phyloP scores from a whole-genome alignment of 2,329 filamentous ascomycete species.

The Onygenales sp. region DNA sequence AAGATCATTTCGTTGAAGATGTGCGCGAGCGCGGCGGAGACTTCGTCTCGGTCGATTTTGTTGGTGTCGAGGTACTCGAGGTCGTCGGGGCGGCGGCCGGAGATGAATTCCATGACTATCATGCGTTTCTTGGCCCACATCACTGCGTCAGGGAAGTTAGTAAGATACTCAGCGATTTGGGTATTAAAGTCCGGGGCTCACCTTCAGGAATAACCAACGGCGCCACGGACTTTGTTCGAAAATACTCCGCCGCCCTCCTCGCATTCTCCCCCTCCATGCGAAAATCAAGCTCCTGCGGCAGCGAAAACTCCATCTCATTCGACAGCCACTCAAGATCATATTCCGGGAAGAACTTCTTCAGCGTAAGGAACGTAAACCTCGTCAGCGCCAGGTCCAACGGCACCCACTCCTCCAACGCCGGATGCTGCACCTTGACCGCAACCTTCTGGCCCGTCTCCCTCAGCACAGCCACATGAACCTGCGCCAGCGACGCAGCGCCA shows the following conservation, averaged over 20 bases:
- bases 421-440: conserved; percentile 95
- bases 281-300: conserved; percentile 90
- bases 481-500: conserved; percentile 85
- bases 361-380: conserved; percentile 74
- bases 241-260: conserved; percentile 67
- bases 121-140: conserved; percentile 84
- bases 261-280: conserved; percentile 78
- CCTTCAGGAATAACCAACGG: conserved; percentile 75
- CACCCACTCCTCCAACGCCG: conserved; percentile 78
- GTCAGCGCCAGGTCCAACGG: conserved; percentile 81
- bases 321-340: conserved; percentile 97
- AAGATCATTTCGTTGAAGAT: conserved; percentile 99
- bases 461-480: conserved; percentile 82
- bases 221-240: conserved; percentile 60
- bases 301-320: conserved; percentile 79
- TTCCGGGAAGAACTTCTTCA: conserved; percentile 92
- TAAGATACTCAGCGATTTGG: background rate
- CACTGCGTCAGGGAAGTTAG: conserved; percentile 38
- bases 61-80: conserved; percentile 75
- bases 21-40: conserved; percentile 77
- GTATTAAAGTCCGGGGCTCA: conserved; percentile 12
- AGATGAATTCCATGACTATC: conserved; percentile 88
- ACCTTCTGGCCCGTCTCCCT: conserved; percentile 76
- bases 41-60: conserved; percentile 87
- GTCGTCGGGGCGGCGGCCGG: conserved; percentile 80